Conservation (phyloP, 768 basidiomycete genomes). For the Suillus occidentalis region DNA sequence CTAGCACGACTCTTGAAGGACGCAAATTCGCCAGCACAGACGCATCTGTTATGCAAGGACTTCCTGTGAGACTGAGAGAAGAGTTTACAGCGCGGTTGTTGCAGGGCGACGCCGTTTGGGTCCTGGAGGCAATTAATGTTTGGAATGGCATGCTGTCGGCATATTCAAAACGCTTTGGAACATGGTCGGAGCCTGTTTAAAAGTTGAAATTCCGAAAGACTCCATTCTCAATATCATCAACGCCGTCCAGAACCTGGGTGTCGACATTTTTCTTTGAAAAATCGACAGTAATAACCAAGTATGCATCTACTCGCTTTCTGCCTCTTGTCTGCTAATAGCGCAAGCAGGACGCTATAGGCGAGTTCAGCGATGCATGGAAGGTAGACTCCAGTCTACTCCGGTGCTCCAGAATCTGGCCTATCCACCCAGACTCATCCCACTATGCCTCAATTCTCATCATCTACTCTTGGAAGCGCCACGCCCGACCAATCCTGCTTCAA, state of each 20-base stretch:
- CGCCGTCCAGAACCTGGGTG: conserved; percentile 49
- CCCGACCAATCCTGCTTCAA: conserved; percentile 23
- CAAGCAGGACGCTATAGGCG: conserved; percentile 45
- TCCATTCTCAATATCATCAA: conserved; percentile 58
- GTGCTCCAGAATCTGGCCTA: conserved; percentile 30
- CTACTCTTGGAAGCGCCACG: conserved; percentile 6
- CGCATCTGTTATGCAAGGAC: conserved; percentile 64
- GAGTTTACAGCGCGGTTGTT: conserved; percentile 72
- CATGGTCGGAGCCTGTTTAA: conserved; percentile 60
- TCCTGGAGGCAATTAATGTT: conserved; percentile 46
- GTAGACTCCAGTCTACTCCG: conserved; percentile 59
- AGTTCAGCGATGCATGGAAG: conserved; percentile 63
- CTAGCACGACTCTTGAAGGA: conserved; percentile 47
- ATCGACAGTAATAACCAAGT: conserved; percentile 27
- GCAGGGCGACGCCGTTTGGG: conserved; percentile 55
- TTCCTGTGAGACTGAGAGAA: conserved; percentile 65
- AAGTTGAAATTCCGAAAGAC: conserved; percentile 59
- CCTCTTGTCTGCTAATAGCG: conserved; percentile 11
- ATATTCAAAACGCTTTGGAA: conserved; percentile 74
- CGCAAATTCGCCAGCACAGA: conserved; percentile 74
- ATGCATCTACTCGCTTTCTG: conserved; percentile 5
- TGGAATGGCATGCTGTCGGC: conserved; percentile 78
- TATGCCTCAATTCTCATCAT: conserved; percentile 9
- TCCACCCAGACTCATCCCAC: conserved; percentile 17
- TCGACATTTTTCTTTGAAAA: conserved; percentile 23